A percentile compares a stretch with the other conserved stretches of the same genome.
Evolutionary conservation across 129 eudicot genomes (phyloP).

Genomic region (Chrysanthemum seticuspe): DNA sequence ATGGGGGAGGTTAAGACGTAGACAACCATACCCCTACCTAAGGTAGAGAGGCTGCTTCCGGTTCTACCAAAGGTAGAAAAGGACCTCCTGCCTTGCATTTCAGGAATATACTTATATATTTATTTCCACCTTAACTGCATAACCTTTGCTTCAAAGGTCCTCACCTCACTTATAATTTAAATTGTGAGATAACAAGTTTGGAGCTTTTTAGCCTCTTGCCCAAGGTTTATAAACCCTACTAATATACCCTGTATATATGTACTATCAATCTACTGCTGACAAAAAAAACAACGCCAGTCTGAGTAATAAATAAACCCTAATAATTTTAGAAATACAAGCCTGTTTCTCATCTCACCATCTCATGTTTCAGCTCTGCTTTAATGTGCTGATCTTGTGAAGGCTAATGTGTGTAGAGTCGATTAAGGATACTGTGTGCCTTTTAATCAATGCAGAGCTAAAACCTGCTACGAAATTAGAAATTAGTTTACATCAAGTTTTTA

Average conservation of each 20-base stretch:
- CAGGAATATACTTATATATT: neutral
- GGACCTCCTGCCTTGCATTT: neutral
- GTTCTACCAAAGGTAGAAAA: too few species aligned
- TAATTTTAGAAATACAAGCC: neutral
- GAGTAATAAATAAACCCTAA: neutral
- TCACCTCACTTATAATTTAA: neutral
- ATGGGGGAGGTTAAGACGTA: too few species aligned
- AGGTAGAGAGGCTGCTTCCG: too few species aligned
- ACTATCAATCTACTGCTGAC: neutral
- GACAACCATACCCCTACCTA: too few species aligned
- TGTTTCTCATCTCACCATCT: neutral
- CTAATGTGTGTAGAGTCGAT: neutral
- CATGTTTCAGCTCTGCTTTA: neutral
- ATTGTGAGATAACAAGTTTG: conserved; percentile 11
- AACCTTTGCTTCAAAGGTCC: neutral
- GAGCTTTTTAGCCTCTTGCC: conserved; percentile 3
- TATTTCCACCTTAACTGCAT: conserved; percentile 2
- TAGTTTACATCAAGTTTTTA: conserved; percentile 11
- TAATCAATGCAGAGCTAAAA: neutral
- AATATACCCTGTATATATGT: neutral
- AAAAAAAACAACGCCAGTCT: neutral
- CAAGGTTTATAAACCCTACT: conserved; percentile 11
- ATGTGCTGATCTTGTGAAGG: conserved; percentile 11
- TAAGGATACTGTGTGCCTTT: conserved; percentile 3
- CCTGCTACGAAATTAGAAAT: neutral